Evolutionary conservation across 1,284 basidiomycete genomes (phyloP).

Genomic region (Pseudozyma tsukubaensis): DNA sequence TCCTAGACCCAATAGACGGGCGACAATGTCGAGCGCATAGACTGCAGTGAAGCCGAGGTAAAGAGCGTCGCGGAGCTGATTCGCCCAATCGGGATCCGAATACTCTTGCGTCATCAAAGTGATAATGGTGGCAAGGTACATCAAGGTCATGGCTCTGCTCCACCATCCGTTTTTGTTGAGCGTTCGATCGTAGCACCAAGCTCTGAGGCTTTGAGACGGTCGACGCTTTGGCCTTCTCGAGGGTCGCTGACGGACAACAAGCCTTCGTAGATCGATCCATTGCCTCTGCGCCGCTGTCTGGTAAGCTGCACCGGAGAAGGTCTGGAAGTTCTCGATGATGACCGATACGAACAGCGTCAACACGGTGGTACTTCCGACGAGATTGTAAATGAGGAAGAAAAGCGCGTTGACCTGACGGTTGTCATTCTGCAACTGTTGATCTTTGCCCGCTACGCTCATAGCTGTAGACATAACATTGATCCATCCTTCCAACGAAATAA

Average conservation of each 20-base stretch:
- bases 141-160: constrained; percentile 82
- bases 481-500: constrained; percentile 95
- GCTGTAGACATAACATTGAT: constrained; percentile 87
- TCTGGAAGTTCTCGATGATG: constrained; percentile 91
- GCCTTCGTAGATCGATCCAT: constrained; percentile 92
- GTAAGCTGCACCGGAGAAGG: constrained; percentile 80
- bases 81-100: constrained; percentile 73
- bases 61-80: constrained; percentile 79
- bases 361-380: constrained; percentile 87
- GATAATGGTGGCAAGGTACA: constrained; percentile 87
- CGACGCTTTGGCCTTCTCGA: constrained; percentile 80
- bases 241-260: constrained; percentile 87
- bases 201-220: constrained; percentile 75
- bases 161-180: constrained; percentile 94
- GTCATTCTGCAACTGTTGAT: constrained; percentile 62
- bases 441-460: constrained; percentile 79
- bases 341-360: constrained; percentile 75
- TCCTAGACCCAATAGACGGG: constrained; percentile 86
- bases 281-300: constrained; percentile 86
- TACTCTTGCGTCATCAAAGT: constrained; percentile 88
- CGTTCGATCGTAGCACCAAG: constrained; percentile 93
- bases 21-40: constrained; percentile 81
- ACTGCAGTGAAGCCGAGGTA: constrained; percentile 81
- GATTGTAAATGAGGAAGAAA: constrained; percentile 92
- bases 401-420: constrained; percentile 75